Evolutionary conservation across 805 yeast genomes (phyloP).

Genomic region (Starmerella potacharoeniae): DNA sequence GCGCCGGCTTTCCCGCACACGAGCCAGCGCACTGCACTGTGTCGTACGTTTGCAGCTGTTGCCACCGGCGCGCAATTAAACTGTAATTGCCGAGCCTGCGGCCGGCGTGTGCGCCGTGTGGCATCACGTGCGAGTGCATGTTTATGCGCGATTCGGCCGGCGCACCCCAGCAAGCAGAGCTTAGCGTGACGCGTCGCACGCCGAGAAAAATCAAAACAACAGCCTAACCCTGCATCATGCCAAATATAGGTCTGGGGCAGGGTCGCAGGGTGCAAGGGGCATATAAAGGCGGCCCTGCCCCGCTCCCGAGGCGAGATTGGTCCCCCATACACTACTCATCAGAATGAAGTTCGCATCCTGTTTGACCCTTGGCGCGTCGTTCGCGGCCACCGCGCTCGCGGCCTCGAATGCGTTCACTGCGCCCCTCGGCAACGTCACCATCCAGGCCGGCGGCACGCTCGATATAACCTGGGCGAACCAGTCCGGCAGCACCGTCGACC

Average conservation of each 20-base stretch:
- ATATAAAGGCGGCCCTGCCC: not conserved
- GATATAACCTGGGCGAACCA: constrained; percentile 28
- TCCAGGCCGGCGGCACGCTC: constrained; percentile 26
- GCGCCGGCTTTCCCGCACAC: too few species aligned
- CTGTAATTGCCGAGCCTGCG: not conserved
- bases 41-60: too few species aligned
- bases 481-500: constrained; percentile 27
- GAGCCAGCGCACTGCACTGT: too few species aligned
- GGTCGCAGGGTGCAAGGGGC: not conserved
- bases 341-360: constrained; percentile 3
- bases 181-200: constrained; percentile 1
- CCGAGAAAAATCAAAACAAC: not conserved
- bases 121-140: not conserved
- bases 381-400: constrained; percentile 16
- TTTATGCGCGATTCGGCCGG: not conserved
- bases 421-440: constrained; percentile 25
- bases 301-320: not conserved
- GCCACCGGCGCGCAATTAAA: too few species aligned
- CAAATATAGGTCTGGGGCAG: constrained; percentile 1
- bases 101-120: not conserved
- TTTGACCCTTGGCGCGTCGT: constrained; percentile 4
- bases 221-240: not conserved
- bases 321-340: not conserved
- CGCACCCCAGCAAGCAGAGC: not conserved
- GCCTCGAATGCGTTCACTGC: constrained; percentile 27